Evolutionary conservation across 2,329 filamentous ascomycete genomes (phyloP), one percentile per base, ranked within the genome.

Genomic region (Septoria linicola): DNA sequence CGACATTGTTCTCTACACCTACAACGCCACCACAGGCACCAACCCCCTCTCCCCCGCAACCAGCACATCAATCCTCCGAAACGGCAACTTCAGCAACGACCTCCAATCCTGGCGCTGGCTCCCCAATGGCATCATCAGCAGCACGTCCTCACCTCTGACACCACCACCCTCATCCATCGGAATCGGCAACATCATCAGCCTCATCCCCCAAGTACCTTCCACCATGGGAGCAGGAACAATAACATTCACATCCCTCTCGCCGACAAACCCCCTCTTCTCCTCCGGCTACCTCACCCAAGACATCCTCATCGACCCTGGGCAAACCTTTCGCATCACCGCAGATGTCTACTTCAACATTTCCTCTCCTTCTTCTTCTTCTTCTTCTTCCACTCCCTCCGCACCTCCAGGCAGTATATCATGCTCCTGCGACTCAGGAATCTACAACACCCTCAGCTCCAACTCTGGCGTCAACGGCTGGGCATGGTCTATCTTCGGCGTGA

Each of bases 401-500:
- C n/a, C n/a, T n/a, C n/a, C n/a, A n/a, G n/a, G n/a, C n/a, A n/a
- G n/a, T n/a, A n/a, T n/a, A n/a, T 19, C 19, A 10, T 47, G 43
- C 23, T 37, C 31, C 7, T 47, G 43, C 14, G 43, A 47, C 17
- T 20, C 43, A 1, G 43, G 43, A 4, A 47, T 47, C 13, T 47
- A 47, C 43, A 47, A 47, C 20, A 47, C 43, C 4, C 13, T 47
- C 14, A 39, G 39, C 8, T 11, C 10, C 7, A 25, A 47, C 10
- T 47, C 43, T 2, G 43, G 43, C 10, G 23, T 47, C 5, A 47
- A 47, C 11, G 43, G 34, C 14, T 47, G 43, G 43, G 43, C 43
- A 21, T 47, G 43, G 43, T 39, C 23, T 2, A 34, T 40, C 14
- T 47, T 47, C 23, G 43, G 23, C 8, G 16, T 47, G 2, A 47